phyloP scores from a whole-genome alignment of 2,329 filamentous ascomycete species.

The Periconia sp. region DNA sequence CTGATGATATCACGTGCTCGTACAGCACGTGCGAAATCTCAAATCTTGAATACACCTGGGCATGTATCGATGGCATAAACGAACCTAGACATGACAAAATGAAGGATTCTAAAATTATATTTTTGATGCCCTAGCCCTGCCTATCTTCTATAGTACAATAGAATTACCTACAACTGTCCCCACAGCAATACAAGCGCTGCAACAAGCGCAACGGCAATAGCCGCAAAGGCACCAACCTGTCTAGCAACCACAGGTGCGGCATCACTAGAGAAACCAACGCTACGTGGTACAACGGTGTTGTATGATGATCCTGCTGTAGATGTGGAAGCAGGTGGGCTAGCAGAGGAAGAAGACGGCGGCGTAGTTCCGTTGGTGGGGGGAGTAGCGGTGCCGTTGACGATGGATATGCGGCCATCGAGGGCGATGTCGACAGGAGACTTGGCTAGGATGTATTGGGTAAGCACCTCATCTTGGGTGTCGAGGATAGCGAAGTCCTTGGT shows the following conservation, averaged over 20 bases:
- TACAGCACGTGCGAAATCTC: no score
- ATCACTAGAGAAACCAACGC: background rate
- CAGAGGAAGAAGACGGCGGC: background rate
- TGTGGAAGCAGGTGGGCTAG: background rate
- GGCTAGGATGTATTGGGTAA: constrained; percentile 53
- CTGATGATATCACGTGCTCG: no score
- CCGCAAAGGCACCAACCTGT: background rate
- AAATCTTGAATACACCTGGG: no score
- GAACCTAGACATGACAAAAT: no score
- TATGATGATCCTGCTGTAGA: background rate
- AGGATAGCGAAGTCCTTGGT: constrained; percentile 49
- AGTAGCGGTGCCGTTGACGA: constrained; percentile 19
- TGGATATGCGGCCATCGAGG: constrained; percentile 52
- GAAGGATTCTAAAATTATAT: no score
- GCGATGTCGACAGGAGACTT: constrained; percentile 54
- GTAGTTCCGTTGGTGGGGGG: background rate
- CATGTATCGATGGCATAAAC: no score
- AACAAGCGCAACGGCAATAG: background rate
- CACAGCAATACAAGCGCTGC: background rate
- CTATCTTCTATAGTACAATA: background rate
- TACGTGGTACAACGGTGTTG: background rate
- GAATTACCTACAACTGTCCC: background rate
- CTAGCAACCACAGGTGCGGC: background rate
- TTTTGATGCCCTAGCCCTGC: no score
- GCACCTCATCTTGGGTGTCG: constrained; percentile 58